Conservation (phyloP, 441 rosid species). For the Syzygium syzygioides region DNA sequence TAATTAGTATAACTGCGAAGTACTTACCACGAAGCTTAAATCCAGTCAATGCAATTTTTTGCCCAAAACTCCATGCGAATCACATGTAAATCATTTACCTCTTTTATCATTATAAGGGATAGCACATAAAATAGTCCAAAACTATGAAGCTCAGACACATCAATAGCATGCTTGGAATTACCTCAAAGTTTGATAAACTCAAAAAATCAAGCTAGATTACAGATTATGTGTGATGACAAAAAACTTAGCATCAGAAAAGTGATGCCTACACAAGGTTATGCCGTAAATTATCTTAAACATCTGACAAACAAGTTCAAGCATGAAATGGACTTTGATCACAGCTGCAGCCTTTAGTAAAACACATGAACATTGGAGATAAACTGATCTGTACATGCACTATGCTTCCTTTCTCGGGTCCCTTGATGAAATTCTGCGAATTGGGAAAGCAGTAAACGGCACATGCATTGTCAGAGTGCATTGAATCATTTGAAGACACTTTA, state of each 20-base stretch:
- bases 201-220: background rate
- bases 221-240: background rate
- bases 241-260: background rate
- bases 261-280: background rate
- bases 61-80: background rate
- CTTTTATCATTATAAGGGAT: background rate
- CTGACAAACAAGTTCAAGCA: background rate
- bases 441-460: background rate
- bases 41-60: background rate
- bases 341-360: background rate
- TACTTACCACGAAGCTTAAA: background rate
- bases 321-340: background rate
- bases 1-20: too few relatives aligned
- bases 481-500: background rate
- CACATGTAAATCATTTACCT: background rate
- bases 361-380: background rate
- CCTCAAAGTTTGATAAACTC: background rate
- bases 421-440: background rate
- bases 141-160: background rate
- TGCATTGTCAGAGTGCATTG: background rate
- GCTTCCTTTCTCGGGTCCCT: background rate
- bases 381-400: background rate
- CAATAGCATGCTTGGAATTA: background rate
- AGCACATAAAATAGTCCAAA: accelerated
- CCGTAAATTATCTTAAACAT: background rate